Base-by-base conservation (phyloP, 2,329 filamentous ascomycete genomes). In the Colletotrichum spaethianum region DNA sequence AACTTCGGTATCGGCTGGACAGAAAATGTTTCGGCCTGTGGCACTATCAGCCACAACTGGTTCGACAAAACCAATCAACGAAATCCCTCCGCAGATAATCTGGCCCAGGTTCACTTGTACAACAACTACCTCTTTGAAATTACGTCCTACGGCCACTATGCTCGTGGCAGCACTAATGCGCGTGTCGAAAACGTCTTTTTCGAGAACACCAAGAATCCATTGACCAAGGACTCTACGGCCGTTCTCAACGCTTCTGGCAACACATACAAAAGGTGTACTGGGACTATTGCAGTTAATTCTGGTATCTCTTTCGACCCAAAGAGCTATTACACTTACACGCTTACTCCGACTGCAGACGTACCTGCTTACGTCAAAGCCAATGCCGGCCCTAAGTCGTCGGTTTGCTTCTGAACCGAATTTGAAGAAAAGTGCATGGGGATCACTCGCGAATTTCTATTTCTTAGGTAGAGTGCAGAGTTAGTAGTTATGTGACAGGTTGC, bases 1-100 rank as follows among this genome's bases (percentile, higher is more conserved):
- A 71, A 55, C 33, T 75, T 75, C 33, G 74, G 74, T 16, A 75
- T 75, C 28, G 70, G 74, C 59, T 75, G 74, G 74, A 75, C 74
- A 1, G 72, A 74, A 2, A 75, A 75, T 2, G 74, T 75, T 12
- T 63, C 67, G 0, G 70, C 73, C 0, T 63, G 67, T 16, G 74
- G 67, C 28, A 75, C 70, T 7, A 70, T 75, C 52, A 69, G 70
- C 57, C 63, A 73, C 52, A 75, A 75, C 70, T 74, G 60, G 53
- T 73, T 75, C 31, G 66, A 75, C 28, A 42, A 53, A 20, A 74
- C 74, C 4, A 75, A 73, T 53, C 70, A 71, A 48, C 73, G 73
- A 23, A 75, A 75, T 38, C 74, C 74, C 3, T 71, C 63, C 12
- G 72, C 70, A 16, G 73, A 74, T 42, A 71, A 70, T 26, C 56